Conservation (phyloP, 2,329 filamentous ascomycete genomes). For the Fusarium domesticum region DNA sequence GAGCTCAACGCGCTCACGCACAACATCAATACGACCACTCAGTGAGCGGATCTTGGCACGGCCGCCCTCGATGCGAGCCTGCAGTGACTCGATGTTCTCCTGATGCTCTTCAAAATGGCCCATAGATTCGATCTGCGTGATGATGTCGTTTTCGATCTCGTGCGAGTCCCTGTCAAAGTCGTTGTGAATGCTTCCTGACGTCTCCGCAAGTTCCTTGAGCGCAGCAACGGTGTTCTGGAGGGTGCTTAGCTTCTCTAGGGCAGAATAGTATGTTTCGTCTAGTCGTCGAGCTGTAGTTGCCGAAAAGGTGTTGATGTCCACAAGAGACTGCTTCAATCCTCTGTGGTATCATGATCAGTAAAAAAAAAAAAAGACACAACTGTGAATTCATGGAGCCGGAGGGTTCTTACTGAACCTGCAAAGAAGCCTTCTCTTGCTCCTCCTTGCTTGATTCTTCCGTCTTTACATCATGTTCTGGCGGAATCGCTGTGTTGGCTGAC, state of each 20-base stretch:
- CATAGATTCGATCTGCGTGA: conserved; percentile 57
- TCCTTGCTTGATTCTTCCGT: conserved; percentile 41
- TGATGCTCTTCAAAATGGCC: conserved; percentile 65
- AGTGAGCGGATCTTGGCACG: conserved; percentile 58
- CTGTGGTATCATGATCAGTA: conserved; percentile 29
- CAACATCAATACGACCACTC: conserved; percentile 60
- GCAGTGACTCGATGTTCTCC: conserved; percentile 58
- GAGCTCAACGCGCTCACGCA: conserved; percentile 60
- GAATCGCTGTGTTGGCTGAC: conserved; percentile 8
- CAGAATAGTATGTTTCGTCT: conserved; percentile 71
- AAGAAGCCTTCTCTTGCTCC: conserved; percentile 36
- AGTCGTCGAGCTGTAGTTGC: conserved; percentile 61
- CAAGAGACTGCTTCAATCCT: conserved; percentile 50
- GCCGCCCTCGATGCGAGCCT: conserved; percentile 58
- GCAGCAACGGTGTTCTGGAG: conserved; percentile 63
- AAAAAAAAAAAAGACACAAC: too few relatives aligned
- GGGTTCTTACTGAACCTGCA: conserved; percentile 33
- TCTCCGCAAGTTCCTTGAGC: conserved; percentile 63
- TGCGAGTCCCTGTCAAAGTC: conserved; percentile 59
- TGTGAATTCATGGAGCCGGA: background rate
- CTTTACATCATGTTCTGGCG: conserved; percentile 22
- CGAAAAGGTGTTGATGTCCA: conserved; percentile 57
- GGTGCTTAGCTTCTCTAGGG: conserved; percentile 64
- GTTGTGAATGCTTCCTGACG: conserved; percentile 56
- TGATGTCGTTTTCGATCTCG: conserved; percentile 58